Conservation (phyloP, 1,284 basidiomycete species). For the Leccinum laetum region DNA sequence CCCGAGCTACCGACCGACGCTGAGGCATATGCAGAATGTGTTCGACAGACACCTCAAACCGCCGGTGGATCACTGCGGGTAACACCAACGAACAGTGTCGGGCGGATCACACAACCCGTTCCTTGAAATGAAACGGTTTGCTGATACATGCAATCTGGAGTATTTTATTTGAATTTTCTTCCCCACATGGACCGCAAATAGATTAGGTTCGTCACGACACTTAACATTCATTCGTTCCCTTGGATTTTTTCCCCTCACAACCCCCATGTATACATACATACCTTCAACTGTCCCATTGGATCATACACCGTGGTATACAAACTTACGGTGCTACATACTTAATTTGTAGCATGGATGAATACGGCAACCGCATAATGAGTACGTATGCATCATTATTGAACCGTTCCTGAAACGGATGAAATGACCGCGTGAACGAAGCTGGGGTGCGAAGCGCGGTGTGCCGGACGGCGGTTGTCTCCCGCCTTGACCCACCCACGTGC, state of each 20-base stretch:
- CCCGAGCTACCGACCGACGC: conserved; percentile 49
- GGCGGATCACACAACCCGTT: conserved; percentile 52
- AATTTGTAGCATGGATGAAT: conserved; percentile 20
- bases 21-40: conserved; percentile 54
- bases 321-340: conserved; percentile 13
- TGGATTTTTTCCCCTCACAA: conserved; percentile 18
- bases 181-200: conserved; percentile 25
- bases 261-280: conserved; percentile 24
- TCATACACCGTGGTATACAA: conserved; percentile 8
- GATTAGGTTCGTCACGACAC: conserved; percentile 11
- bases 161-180: conserved; percentile 13
- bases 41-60: conserved; percentile 34
- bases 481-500: conserved; percentile 27
- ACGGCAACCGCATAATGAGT: conserved; percentile 4
- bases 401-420: conserved; percentile 12
- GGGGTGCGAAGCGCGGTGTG: conserved; percentile 6
- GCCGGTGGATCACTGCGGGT: conserved; percentile 26
- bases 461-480: conserved; percentile 17
- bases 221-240: not conserved
- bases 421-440: conserved; percentile 30
- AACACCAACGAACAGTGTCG: conserved; percentile 34
- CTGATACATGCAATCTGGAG: conserved; percentile 7
- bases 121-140: conserved; percentile 33
- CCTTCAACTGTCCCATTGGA: conserved; percentile 6
- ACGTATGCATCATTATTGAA: conserved; percentile 8